Evolutionary conservation across 495 filamentous ascomycete genomes (phyloP).

Genomic region (Hypoxylon lenormandii): DNA sequence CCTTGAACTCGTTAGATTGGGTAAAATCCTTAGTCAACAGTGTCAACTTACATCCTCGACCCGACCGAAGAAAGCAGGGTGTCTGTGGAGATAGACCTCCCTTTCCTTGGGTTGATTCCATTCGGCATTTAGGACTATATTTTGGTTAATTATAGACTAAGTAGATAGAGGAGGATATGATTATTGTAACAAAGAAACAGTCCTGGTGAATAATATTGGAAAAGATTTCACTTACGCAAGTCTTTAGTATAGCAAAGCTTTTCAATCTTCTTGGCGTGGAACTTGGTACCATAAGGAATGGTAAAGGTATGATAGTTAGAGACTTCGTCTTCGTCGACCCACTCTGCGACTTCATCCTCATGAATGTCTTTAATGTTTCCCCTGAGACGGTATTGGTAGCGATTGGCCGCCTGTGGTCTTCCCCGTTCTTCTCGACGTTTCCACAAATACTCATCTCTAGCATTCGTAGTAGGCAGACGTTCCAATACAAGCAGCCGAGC

Average conservation of each 20-base stretch:
- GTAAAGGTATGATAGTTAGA: conserved; percentile 82
- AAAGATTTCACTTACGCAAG: conserved; percentile 58
- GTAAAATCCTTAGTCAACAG: neutral
- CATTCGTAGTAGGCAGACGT: conserved; percentile 71
- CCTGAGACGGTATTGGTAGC: conserved; percentile 47
- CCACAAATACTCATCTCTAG: conserved; percentile 74
- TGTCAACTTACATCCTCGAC: conserved; percentile 51
- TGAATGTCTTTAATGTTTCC: conserved; percentile 78
- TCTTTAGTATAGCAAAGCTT: conserved; percentile 82
- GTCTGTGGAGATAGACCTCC: conserved; percentile 78
- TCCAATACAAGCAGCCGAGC: conserved; percentile 83
- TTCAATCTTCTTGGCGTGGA: conserved; percentile 78
- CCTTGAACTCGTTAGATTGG: conserved; percentile 56
- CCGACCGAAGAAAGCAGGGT: conserved; percentile 71
- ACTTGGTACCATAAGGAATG: conserved; percentile 78
- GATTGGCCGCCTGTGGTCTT: conserved; percentile 59
- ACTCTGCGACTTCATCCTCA: conserved; percentile 83
- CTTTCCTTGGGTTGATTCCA: conserved; percentile 82
- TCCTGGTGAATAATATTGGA: neutral
- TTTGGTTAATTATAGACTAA: conserved; percentile 19
- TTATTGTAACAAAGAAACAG: neutral
- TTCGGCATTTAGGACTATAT: conserved; percentile 79
- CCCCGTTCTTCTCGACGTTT: conserved; percentile 77
- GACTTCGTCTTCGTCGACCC: conserved; percentile 77
- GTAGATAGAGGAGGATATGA: neutral